A percentile compares a stretch with the other conserved stretches of the same genome.
phyloP scores from a whole-genome alignment of 805 yeast species.

The Vanderwaltozyma polyspora region DNA sequence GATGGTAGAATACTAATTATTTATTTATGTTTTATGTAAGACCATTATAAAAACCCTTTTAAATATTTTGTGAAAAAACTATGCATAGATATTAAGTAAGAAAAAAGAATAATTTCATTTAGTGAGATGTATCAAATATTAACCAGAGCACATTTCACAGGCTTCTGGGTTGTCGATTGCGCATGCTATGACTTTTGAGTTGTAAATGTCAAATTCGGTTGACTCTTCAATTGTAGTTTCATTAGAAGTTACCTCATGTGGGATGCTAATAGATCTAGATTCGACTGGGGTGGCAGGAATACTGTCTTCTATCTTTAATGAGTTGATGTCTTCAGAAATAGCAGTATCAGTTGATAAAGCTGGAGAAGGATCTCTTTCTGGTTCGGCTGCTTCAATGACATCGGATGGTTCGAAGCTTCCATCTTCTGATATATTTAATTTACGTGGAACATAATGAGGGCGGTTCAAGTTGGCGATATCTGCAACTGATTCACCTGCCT shows the following conservation, averaged over 20 bases:
- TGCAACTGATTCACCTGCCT: slow-evolving; percentile 51
- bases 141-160: slow-evolving; percentile 97
- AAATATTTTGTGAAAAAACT: too few relatives aligned
- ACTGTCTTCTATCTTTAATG: slow-evolving; percentile 25
- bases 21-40: too few relatives aligned
- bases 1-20: too few relatives aligned
- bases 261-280: not conserved
- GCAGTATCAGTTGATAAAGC: slow-evolving; percentile 28
- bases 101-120: not conserved
- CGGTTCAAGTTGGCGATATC: slow-evolving; percentile 29
- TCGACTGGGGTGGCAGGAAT: slow-evolving; percentile 4
- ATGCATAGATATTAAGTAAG: not conserved
- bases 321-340: slow-evolving; percentile 32
- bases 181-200: slow-evolving; percentile 85
- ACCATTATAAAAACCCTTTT: too few relatives aligned
- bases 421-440: slow-evolving; percentile 4
- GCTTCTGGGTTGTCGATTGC: slow-evolving; percentile 90
- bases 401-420: not conserved
- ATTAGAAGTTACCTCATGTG: slow-evolving; percentile 7
- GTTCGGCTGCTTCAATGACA: slow-evolving; percentile 5
- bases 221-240: slow-evolving; percentile 23
- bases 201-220: slow-evolving; percentile 68
- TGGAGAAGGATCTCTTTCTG: slow-evolving; percentile 24
- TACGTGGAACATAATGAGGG: slow-evolving; percentile 28
- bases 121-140: slow-evolving; percentile 14